Base-by-base conservation (phyloP, 768 basidiomycete species). In the Suillus occidentalis region DNA sequence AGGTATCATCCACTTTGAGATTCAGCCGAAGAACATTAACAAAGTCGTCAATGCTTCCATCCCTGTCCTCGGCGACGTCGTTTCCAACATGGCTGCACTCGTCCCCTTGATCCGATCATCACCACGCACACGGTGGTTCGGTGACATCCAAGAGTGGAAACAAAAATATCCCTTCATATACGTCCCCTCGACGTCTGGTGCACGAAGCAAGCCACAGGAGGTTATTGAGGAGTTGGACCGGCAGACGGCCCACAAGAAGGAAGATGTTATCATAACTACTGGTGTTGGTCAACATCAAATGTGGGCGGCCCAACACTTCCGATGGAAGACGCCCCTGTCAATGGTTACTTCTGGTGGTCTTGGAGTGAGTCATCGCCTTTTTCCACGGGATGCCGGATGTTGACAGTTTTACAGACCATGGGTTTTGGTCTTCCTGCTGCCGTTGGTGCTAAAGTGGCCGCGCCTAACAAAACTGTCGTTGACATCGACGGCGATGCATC, bases 281-380 rank as follows among this genome's bases (percentile, higher is more conserved):
- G 97, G 97, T 70, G 97, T 99, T 25, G 97, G 97, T 9, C 97
- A 99, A 76, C 97, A 99, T 80, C 97, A 99, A 79, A 99, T 99
- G 97, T 99, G 95, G 95, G 97, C 97, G 2, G 94, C 93, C 49
- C 97, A 99, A 77, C 84, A 90, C 75, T 99, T 87, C 79, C 84
- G 96, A 65, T 99, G 96, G 96, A 91, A 80, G 66, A 80, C 90
- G 58, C 97, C 97, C 0, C 84, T 89, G 49, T 84, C 92, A 55
- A 85, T 98, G 90, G 88, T 97, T 62, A 94, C 95, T 16, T 95
- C 93, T 40, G 97, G 97, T 68, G 97, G 97, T 68, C 85, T 98
- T 22, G 97, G 97, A 6, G 94, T 95, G 78, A 69, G 92, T 85
- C 3, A 66, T 50, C 34, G n/a, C 64, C 50, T 55, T 63, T 16